Evolutionary conservation across 2,329 filamentous ascomycete species (phyloP).

Genomic region (Clarireedia sp.): DNA sequence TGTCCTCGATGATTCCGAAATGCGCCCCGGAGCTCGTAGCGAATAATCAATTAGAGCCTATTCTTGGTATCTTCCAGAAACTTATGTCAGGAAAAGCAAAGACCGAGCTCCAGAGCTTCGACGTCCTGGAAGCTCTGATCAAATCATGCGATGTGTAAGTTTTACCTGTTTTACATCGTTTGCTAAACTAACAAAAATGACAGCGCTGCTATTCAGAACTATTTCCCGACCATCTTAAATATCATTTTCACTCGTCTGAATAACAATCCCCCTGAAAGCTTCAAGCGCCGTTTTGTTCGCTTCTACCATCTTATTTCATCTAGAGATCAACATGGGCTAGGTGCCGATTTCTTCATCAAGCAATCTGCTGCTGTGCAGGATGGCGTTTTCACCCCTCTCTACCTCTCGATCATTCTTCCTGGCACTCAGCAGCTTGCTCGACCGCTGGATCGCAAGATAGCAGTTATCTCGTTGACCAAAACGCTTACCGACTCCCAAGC

Average conservation of each 20-base stretch:
- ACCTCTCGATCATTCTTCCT: conserved; percentile 77
- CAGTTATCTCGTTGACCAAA: conserved; percentile 88
- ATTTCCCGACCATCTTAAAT: conserved; percentile 56
- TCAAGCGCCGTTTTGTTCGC: conserved; percentile 79
- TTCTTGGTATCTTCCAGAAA: conserved; percentile 94
- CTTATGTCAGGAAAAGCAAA: conserved; percentile 52
- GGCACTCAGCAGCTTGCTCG: conserved; percentile 82
- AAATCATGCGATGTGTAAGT: conserved; percentile 63
- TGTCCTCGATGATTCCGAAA: conserved; percentile 76
- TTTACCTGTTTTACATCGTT: neutral
- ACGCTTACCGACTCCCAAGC: conserved; percentile 78
- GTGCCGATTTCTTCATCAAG: conserved; percentile 84
- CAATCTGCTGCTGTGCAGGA: conserved; percentile 76
- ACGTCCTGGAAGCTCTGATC: conserved; percentile 77
- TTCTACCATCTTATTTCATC: conserved; percentile 93
- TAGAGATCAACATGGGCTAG: conserved; percentile 62
- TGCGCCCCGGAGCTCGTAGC: conserved; percentile 64
- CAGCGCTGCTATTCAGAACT: conserved; percentile 53
- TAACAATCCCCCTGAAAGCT: conserved; percentile 63
- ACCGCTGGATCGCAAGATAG: conserved; percentile 85
- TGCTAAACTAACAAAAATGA: conserved; percentile 20
- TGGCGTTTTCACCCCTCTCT: conserved; percentile 75
- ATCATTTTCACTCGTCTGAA: conserved; percentile 66
- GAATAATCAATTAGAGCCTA: conserved; percentile 74
- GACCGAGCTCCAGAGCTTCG: conserved; percentile 80